phyloP scores from a whole-genome alignment of 176 grass and related monocot species.

The Puccinellia tenuiflora region DNA sequence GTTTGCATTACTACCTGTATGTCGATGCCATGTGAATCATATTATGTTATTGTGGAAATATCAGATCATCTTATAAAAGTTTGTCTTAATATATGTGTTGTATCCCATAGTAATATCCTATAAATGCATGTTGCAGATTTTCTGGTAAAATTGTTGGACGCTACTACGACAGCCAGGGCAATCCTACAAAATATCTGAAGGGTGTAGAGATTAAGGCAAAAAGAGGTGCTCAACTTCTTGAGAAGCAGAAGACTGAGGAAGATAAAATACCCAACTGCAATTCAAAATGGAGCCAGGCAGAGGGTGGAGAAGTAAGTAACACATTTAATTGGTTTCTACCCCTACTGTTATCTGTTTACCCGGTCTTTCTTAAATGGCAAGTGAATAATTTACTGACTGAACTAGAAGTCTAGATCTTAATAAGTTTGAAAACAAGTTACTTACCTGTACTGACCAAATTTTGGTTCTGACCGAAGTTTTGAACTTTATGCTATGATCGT shows the following conservation, averaged over 20 bases:
- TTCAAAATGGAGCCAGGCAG: constrained; percentile 87
- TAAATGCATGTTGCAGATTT: constrained; percentile 46
- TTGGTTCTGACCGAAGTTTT: not conserved
- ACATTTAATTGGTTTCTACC: not conserved
- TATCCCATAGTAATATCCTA: not conserved
- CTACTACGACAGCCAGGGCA: constrained; percentile 78
- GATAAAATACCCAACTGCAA: constrained; percentile 85
- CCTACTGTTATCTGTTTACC: not conserved
- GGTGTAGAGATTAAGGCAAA: constrained; percentile 86
- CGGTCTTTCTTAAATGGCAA: not conserved
- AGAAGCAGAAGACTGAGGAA: constrained; percentile 82
- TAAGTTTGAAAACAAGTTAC: not conserved
- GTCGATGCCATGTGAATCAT: not conserved
- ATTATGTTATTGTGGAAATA: not conserved
- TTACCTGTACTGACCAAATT: not conserved
- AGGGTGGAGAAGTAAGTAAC: constrained; percentile 74
- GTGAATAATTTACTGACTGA: not conserved
- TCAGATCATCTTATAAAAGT: not conserved
- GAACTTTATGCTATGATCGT: not conserved
- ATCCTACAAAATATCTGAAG: constrained; percentile 90
- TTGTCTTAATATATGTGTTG: not conserved
- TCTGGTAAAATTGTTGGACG: constrained; percentile 77
- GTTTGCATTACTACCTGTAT: not conserved
- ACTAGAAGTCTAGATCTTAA: not conserved
- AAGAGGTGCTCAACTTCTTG: constrained; percentile 84